Percentiles rank a stretch among this genome's conserved stretches.
phyloP scores from a whole-genome alignment of 106 monocot species.

The Xerophyta viscosa region DNA sequence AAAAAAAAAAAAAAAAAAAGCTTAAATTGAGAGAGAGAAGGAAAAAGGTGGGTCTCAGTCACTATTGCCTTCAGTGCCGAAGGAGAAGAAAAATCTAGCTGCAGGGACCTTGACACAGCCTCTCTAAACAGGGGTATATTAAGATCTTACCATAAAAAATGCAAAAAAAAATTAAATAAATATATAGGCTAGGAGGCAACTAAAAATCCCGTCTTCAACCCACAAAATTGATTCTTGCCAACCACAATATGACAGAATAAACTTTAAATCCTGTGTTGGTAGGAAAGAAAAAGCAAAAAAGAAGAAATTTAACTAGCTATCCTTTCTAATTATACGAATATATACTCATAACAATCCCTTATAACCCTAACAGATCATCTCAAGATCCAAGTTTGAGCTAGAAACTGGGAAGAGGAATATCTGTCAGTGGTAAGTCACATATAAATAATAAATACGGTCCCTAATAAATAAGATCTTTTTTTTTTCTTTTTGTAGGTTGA shows the following conservation, averaged over 20 bases:
- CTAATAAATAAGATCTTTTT: too few species aligned
- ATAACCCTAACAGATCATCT: too few species aligned
- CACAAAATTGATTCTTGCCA: constrained; percentile 1
- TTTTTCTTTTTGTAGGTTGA: constrained; percentile 5
- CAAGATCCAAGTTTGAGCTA: too few species aligned
- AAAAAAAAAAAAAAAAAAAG: too few species aligned
- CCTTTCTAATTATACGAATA: neutral
- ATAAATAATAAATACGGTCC: too few species aligned
- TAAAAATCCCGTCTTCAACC: neutral
- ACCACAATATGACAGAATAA: neutral
- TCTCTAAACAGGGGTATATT: neutral
- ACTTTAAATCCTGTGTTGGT: neutral
- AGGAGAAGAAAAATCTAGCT: neutral
- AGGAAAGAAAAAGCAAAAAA: neutral
- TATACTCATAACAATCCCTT: neutral
- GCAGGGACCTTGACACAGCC: neutral
- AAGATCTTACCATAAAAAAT: neutral
- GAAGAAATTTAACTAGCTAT: neutral
- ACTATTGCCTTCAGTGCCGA: constrained; percentile 8
- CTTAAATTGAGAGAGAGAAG: neutral
- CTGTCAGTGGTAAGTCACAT: too few species aligned
- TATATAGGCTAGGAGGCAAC: too few species aligned
- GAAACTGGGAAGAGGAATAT: too few species aligned
- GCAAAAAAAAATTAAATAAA: neutral
- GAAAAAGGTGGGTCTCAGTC: neutral